phyloP scores from a whole-genome alignment of 768 basidiomycete species.

The Phaeotremella fagi region DNA sequence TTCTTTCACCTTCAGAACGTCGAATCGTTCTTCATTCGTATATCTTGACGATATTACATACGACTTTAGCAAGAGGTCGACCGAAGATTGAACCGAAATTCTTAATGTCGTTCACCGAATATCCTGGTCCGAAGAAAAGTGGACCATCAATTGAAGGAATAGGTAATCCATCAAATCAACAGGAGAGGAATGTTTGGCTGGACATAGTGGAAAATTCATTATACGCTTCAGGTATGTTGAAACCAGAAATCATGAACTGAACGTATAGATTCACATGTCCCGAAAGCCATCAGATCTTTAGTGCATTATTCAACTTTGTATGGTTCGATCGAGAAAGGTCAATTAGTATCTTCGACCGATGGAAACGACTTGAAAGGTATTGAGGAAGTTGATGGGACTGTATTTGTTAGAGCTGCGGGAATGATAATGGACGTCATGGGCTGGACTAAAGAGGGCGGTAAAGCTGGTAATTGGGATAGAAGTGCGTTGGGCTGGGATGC shows the following conservation, averaged over 20 bases:
- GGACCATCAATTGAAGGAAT: background rate
- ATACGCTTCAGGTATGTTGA: constrained; percentile 31
- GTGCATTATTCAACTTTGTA: constrained; percentile 18
- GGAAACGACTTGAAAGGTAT: constrained; percentile 14
- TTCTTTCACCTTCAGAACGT: constrained; percentile 19
- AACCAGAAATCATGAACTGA: no score
- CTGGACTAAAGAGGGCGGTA: constrained; percentile 29
- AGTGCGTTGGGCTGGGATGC: constrained; percentile 35
- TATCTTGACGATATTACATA: constrained; percentile 15
- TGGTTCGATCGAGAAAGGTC: constrained; percentile 16
- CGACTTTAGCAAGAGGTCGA: constrained; percentile 24
- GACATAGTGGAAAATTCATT: constrained; percentile 22
- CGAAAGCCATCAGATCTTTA: constrained; percentile 34
- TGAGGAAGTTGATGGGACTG: constrained; percentile 21
- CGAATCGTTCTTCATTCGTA: constrained; percentile 25
- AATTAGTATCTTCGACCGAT: constrained; percentile 15
- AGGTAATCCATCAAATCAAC: constrained; percentile 9
- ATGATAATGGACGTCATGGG: constrained; percentile 31
- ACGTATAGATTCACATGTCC: constrained; percentile 32
- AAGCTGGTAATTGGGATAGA: constrained; percentile 27
- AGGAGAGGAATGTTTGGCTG: constrained; percentile 28
- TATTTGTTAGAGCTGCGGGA: constrained; percentile 32
- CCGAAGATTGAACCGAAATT: constrained; percentile 21
- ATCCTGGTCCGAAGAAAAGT: constrained; percentile 6
- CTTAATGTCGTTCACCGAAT: constrained; percentile 18